Conservation (phyloP, 768 basidiomycete genomes). For the Pleurotus platypus region DNA sequence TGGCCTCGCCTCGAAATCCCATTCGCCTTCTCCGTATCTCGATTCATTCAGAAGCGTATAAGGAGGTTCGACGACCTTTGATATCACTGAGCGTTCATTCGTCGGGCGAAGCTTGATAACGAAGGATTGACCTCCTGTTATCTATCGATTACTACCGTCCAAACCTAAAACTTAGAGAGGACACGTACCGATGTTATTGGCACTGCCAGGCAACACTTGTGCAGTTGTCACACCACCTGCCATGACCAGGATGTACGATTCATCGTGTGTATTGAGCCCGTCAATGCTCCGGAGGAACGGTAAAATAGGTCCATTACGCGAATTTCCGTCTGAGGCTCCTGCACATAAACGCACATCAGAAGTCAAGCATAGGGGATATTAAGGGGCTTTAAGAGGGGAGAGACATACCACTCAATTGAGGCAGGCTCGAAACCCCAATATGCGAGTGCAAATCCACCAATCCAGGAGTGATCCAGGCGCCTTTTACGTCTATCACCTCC, state of each 20-base stretch:
- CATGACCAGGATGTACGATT: slow-evolving; percentile 50
- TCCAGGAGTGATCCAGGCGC: slow-evolving; percentile 60
- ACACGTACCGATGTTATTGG: slow-evolving; percentile 43
- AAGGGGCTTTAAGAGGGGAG: background rate
- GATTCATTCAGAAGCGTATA: slow-evolving; percentile 41
- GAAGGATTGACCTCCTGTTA: slow-evolving; percentile 64
- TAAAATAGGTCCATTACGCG: slow-evolving; percentile 42
- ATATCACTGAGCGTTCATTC: slow-evolving; percentile 59
- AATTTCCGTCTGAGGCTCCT: slow-evolving; percentile 49
- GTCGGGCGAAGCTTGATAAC: slow-evolving; percentile 75
- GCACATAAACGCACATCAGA: slow-evolving; percentile 13
- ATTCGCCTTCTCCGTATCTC: slow-evolving; percentile 25
- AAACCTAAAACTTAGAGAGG: background rate
- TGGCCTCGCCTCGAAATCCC: slow-evolving; percentile 23
- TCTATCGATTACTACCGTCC: background rate
- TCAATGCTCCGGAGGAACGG: slow-evolving; percentile 72
- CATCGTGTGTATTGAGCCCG: slow-evolving; percentile 74
- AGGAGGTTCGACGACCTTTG: slow-evolving; percentile 74
- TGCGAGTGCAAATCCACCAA: slow-evolving; percentile 47
- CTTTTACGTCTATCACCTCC: slow-evolving; percentile 48
- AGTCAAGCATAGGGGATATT: slow-evolving; percentile 23
- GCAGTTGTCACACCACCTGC: slow-evolving; percentile 75
- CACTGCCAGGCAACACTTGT: slow-evolving; percentile 71
- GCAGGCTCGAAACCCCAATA: slow-evolving; percentile 32
- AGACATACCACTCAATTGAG: slow-evolving; percentile 24